Conservation (phyloP, 2,329 filamentous ascomycete genomes). For the Phialemonium atrogriseum region DNA sequence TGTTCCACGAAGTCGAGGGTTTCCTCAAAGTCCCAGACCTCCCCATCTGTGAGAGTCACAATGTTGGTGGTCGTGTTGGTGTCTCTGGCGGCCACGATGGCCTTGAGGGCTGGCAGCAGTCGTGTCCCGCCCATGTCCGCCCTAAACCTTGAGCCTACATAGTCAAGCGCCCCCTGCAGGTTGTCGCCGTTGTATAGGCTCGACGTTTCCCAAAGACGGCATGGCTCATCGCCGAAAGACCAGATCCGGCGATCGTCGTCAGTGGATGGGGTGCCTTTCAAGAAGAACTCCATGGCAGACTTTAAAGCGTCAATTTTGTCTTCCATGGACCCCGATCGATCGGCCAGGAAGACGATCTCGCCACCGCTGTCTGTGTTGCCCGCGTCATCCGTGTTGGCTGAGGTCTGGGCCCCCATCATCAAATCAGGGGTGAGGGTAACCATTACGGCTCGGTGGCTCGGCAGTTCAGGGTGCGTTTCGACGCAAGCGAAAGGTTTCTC, state of each 20-base stretch:
- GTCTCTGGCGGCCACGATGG: slow-evolving; percentile 26
- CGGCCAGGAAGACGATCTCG: slow-evolving; percentile 14
- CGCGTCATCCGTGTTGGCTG: background rate
- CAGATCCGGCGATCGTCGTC: no score
- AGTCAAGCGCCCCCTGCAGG: slow-evolving; percentile 36
- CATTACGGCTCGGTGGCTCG: slow-evolving; percentile 17
- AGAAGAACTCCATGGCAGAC: slow-evolving; percentile 44
- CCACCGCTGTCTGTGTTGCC: no score
- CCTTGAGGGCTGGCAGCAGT: slow-evolving; percentile 36
- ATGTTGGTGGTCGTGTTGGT: slow-evolving; percentile 39
- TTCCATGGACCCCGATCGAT: slow-evolving; percentile 28
- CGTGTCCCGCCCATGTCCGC: slow-evolving; percentile 46
- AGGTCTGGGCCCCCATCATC: slow-evolving; percentile 5
- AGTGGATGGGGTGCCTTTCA: slow-evolving; percentile 55
- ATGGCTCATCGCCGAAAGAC: slow-evolving; percentile 50
- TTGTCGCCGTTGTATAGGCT: slow-evolving; percentile 28
- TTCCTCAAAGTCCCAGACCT: slow-evolving; percentile 38
- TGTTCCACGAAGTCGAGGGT: slow-evolving; percentile 40
- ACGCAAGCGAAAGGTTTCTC: slow-evolving; percentile 14
- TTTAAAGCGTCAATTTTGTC: slow-evolving; percentile 37
- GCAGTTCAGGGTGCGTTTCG: slow-evolving; percentile 14
- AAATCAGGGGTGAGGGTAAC: slow-evolving; percentile 14
- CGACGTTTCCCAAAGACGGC: no score
- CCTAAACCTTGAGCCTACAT: slow-evolving; percentile 31
- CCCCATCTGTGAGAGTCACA: slow-evolving; percentile 48